Evolutionary conservation across 441 rosid species (phyloP).

Genomic region (Manihot esculenta): DNA sequence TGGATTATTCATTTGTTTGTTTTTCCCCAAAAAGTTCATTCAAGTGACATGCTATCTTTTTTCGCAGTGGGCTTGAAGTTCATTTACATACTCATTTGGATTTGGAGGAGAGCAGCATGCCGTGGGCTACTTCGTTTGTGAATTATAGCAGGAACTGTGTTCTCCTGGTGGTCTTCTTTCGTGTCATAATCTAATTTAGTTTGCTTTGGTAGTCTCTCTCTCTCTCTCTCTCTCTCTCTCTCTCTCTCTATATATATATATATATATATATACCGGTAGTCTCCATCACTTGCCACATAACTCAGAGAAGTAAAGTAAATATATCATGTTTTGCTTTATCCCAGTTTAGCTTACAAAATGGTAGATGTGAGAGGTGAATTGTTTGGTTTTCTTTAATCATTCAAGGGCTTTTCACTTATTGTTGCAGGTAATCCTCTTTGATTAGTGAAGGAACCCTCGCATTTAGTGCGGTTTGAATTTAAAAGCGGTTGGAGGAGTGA

Average conservation of each 20-base stretch:
- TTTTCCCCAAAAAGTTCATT: neutral
- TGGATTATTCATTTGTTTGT: neutral
- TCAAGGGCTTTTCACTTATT: neutral
- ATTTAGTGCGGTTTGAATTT: constrained; percentile 22
- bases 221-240: neutral
- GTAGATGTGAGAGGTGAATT: neutral
- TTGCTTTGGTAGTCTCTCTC: constrained; percentile 33
- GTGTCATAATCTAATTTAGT: constrained; percentile 60
- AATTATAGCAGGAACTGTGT: constrained; percentile 58
- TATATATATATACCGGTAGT: too few relatives aligned
- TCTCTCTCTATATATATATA: too few relatives aligned
- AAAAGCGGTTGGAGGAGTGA: constrained; percentile 46
- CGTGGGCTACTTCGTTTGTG: constrained; percentile 68
- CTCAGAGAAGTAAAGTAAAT: neutral
- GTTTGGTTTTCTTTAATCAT: constrained; percentile 1
- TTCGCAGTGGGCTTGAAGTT: constrained; percentile 29
- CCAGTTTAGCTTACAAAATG: neutral
- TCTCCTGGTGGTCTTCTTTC: constrained; percentile 77
- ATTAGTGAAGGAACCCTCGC: constrained; percentile 20
- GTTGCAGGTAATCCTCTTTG: constrained; percentile 37
- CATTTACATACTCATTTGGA: constrained; percentile 13
- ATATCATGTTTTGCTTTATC: neutral
- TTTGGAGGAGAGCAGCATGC: constrained; percentile 55
- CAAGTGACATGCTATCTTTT: neutral
- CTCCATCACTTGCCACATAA: neutral